phyloP scores from a whole-genome alignment of 1,139 yeast species.

The Candida smagusa region DNA sequence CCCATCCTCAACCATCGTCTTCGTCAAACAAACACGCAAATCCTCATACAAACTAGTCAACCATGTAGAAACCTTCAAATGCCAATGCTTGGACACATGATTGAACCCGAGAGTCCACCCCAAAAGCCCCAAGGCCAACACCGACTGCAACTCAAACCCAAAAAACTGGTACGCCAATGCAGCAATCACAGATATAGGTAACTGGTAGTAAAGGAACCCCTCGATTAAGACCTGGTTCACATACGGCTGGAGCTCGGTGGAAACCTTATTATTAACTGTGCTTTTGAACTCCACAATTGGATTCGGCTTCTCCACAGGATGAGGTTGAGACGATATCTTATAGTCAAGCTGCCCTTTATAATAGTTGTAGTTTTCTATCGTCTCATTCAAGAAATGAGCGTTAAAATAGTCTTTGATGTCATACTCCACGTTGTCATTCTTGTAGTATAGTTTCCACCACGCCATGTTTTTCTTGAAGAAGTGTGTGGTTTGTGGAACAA shows the following conservation, averaged over 20 bases:
- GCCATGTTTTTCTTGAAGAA: slow-evolving; percentile 31
- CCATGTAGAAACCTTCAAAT: slow-evolving; percentile 29
- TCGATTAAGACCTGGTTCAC: slow-evolving; percentile 29
- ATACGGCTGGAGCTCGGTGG: slow-evolving; percentile 37
- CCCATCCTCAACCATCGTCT: slow-evolving; percentile 39
- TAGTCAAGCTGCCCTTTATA: slow-evolving; percentile 34
- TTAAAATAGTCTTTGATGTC: slow-evolving; percentile 40
- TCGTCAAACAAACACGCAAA: slow-evolving; percentile 32
- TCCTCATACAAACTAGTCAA: slow-evolving; percentile 29
- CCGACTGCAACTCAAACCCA: slow-evolving; percentile 32
- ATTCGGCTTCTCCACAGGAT: slow-evolving; percentile 15
- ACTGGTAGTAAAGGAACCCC: slow-evolving; percentile 37
- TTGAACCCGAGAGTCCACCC: slow-evolving; percentile 47
- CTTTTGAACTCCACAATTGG: slow-evolving; percentile 34
- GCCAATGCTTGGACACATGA: slow-evolving; percentile 41
- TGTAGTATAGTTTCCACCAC: slow-evolving; percentile 46
- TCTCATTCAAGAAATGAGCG: slow-evolving; percentile 34
- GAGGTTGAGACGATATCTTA: slow-evolving; percentile 5
- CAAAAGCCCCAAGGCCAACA: slow-evolving; percentile 33
- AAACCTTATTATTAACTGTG: slow-evolving; percentile 26
- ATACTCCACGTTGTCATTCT: slow-evolving; percentile 47
- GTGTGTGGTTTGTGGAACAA: slow-evolving; percentile 29
- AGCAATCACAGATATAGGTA: slow-evolving; percentile 36
- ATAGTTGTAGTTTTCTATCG: slow-evolving; percentile 39
- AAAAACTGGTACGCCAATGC: slow-evolving; percentile 32